Conservation (phyloP, 352 stramenopile genomes). For the Phytopythium montanum region DNA sequence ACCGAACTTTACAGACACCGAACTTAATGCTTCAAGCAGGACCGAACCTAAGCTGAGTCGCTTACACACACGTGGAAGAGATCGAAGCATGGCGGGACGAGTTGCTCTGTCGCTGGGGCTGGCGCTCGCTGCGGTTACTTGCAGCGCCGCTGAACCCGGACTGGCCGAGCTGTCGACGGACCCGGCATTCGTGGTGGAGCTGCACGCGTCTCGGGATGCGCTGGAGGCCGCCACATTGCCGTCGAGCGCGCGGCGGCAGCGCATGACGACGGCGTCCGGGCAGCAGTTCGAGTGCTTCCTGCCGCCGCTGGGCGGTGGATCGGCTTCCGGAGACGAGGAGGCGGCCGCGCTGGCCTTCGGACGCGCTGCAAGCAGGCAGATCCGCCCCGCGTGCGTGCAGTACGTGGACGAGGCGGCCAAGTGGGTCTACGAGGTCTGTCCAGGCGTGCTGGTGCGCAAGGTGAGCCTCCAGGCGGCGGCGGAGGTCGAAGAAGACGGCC, state of each 20-base stretch:
- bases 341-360: slow-evolving; percentile 41
- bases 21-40: not conserved
- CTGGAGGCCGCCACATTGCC: slow-evolving; percentile 19
- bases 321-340: not conserved
- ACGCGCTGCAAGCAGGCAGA: slow-evolving; percentile 44
- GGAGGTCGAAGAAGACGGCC: slow-evolving; percentile 1
- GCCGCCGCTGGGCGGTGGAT: slow-evolving; percentile 23
- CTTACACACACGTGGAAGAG: too few relatives aligned
- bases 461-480: slow-evolving; percentile 22
- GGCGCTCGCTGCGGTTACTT: too few relatives aligned
- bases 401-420: slow-evolving; percentile 42
- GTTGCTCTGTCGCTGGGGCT: not conserved
- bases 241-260: slow-evolving; percentile 27
- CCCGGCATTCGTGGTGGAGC: slow-evolving; percentile 63
- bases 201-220: slow-evolving; percentile 41
- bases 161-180: slow-evolving; percentile 15
- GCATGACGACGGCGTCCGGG: slow-evolving; percentile 62
- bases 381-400: slow-evolving; percentile 62
- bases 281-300: slow-evolving; percentile 77
- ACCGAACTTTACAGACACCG: too few relatives aligned
- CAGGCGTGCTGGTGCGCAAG: slow-evolving; percentile 48
- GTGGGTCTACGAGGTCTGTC: slow-evolving; percentile 72
- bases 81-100: not conserved
- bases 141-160: not conserved
- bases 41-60: too few relatives aligned